Percentiles rank a stretch among this genome's conserved stretches.
Evolutionary conservation across 192 early-diverging fungal genomes (phyloP).

Genomic region (Coemansia sp.): DNA sequence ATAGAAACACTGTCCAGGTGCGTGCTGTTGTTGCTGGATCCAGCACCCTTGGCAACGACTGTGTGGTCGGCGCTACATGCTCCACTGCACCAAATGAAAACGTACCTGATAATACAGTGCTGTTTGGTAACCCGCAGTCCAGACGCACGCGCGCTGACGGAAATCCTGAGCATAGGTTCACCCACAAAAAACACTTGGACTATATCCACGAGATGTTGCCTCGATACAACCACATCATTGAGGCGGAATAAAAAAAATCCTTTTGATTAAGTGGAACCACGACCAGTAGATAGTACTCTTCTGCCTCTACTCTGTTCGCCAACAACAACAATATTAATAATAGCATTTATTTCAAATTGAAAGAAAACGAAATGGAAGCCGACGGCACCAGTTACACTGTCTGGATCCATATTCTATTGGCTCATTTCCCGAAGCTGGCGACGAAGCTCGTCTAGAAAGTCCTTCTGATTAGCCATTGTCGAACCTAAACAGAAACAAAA

Average conservation of each 20-base stretch:
- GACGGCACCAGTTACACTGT: no score
- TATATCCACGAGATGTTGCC: conserved; percentile 55
- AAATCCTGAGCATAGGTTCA: conserved; percentile 23
- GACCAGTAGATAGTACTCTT: no score
- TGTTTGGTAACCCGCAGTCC: conserved; percentile 45
- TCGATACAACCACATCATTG: conserved; percentile 55
- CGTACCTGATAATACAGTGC: conserved; percentile 45
- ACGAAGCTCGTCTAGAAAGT: conserved; percentile 49
- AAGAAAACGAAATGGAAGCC: no score
- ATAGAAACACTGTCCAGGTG: conserved; percentile 40
- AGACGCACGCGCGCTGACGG: conserved; percentile 28
- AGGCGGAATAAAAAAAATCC: conserved; percentile 48
- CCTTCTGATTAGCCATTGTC: conserved; percentile 52
- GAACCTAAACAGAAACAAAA: conserved; percentile 17
- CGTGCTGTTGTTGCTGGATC: conserved; percentile 30
- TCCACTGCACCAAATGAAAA: conserved; percentile 27
- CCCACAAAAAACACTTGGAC: conserved; percentile 45
- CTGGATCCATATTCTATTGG: not conserved
- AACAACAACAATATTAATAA: not conserved
- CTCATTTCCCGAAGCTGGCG: conserved; percentile 22
- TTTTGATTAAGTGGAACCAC: no score
- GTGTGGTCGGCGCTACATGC: conserved; percentile 44
- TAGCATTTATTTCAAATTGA: not conserved
- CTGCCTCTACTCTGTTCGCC: no score
- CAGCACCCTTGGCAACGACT: conserved; percentile 52